Evolutionary conservation across 495 filamentous ascomycete species (phyloP), one percentile per base, ranked within the genome.

Genomic region (Xylaria castorea): DNA sequence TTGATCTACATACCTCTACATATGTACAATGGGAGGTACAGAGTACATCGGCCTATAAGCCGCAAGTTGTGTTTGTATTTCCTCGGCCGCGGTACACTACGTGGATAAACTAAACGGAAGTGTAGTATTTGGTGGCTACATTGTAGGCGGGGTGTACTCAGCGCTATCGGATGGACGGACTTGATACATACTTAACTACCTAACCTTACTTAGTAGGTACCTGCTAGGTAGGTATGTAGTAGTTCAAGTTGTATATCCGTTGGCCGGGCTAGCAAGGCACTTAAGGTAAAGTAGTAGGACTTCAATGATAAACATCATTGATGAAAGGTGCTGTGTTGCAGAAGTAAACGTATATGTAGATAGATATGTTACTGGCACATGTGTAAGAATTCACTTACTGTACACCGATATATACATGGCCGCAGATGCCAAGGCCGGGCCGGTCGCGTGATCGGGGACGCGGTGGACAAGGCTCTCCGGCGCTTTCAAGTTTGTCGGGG

Each of bases 81-180:
- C 50, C n/a, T 25, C n/a, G 50, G 50, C 8, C 22, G n/a, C n/a
- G n/a, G n/a, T n/a, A n/a, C n/a, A n/a, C n/a, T n/a, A n/a, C n/a
- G n/a, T n/a, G n/a, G n/a, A n/a, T n/a, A n/a, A n/a, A n/a, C n/a
- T n/a, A n/a, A n/a, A n/a, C n/a, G n/a, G n/a, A n/a, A 50, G 4
- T 20, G 44, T 22, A 22, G 2, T 9, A 14, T 27, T 30, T 5
- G 51, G 25, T 55, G 11, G 25, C 51, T 27, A 27, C 9, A 1
- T 55, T 57, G 27, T 57, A 57, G 25, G 53, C 53, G 53, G 53
- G 53, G 53, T 55, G 22, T 30, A 57, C 25, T 30, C 25, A 57
- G 53, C 53, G 53, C 27, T 57, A 57, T 57, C 27, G 53, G 25
- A 30, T 1, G 11, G 12, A 55, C 7, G 18, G 20, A 18, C 18